phyloP scores from a whole-genome alignment of 2,329 filamentous ascomycete species.

The Hypoxylon sp. region DNA sequence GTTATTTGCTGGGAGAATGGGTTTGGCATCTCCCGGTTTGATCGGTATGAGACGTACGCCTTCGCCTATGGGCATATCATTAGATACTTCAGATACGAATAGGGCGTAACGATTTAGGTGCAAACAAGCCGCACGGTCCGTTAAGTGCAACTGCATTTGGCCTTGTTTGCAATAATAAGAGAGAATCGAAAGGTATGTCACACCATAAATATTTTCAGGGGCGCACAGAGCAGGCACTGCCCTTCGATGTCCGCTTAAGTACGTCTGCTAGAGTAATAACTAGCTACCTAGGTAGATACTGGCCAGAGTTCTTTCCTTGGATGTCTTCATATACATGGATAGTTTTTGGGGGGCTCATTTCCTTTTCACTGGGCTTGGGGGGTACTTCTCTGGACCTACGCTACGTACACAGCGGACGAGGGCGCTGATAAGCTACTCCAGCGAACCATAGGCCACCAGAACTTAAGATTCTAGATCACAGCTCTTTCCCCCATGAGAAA shows the following conservation, averaged over 20 bases:
- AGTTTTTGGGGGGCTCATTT: too few species aligned
- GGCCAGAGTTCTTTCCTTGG: not conserved
- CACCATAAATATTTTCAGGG: not conserved
- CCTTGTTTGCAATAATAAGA: constrained; percentile 1
- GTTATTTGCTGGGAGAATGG: not conserved
- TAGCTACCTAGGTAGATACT: not conserved
- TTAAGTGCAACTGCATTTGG: not conserved
- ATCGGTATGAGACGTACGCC: not conserved
- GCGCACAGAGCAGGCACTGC: not conserved
- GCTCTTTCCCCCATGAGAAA: not conserved
- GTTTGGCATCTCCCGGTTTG: not conserved
- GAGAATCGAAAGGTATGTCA: not conserved
- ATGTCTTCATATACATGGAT: not conserved
- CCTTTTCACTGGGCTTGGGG: not conserved
- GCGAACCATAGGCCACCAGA: too few species aligned
- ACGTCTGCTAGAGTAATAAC: not conserved
- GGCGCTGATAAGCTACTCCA: not conserved
- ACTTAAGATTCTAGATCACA: not conserved
- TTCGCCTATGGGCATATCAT: not conserved
- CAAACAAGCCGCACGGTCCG: not conserved
- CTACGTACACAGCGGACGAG: not conserved
- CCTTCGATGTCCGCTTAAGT: not conserved
- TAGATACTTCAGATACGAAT: not conserved
- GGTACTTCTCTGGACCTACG: not conserved
- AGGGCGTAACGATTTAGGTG: not conserved